phyloP scores from a whole-genome alignment of 192 early-diverging fungal species.

The Spizellomyces sp. region DNA sequence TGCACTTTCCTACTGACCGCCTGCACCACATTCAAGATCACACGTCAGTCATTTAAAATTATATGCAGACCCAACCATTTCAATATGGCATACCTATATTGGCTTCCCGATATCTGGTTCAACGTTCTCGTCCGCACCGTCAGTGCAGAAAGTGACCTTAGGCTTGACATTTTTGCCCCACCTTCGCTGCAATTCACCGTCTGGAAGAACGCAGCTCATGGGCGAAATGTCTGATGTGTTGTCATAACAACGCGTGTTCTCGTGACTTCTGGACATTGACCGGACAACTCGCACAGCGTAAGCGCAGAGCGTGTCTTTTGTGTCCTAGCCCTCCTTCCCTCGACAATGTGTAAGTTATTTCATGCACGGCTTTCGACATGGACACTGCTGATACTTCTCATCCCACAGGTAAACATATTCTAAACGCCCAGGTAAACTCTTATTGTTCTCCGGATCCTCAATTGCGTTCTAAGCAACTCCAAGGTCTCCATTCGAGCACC shows the following conservation, averaged over 20 bases:
- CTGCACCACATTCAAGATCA: no score
- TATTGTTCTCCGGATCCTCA: not conserved
- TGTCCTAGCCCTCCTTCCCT: not conserved
- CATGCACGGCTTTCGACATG: not conserved
- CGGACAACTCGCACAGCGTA: not conserved
- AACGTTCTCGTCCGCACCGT: no score
- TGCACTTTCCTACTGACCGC: no score
- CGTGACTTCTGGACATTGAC: no score
- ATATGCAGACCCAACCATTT: no score
- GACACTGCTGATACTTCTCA: not conserved
- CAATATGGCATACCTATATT: no score
- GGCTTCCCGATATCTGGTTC: no score
- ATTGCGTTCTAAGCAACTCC: not conserved
- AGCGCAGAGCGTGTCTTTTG: not conserved
- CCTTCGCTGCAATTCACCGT: not conserved
- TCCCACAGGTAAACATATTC: conserved; percentile 81
- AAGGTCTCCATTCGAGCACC: conserved; percentile 88
- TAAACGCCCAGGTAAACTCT: conserved; percentile 87
- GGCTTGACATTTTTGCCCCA: no score
- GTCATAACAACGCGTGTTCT: not conserved
- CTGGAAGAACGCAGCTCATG: not conserved
- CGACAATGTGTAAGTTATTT: not conserved
- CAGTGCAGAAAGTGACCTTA: no score
- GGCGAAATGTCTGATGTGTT: not conserved
- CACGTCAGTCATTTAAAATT: no score